Evolutionary conservation across 495 filamentous ascomycete species (phyloP).

Genomic region (Penicillium waksmanii): DNA sequence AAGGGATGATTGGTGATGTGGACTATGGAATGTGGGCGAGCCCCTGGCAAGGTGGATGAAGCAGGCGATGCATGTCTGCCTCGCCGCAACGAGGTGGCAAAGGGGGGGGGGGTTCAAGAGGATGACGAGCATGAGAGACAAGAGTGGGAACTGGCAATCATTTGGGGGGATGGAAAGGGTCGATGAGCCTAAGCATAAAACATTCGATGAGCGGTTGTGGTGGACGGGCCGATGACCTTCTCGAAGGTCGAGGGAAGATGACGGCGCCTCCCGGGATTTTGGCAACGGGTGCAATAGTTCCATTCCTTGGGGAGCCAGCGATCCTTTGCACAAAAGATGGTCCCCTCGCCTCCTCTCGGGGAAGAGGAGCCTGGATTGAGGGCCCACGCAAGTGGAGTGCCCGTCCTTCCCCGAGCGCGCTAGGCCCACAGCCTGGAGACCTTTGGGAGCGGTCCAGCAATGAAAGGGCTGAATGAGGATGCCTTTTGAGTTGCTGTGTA

Average conservation of each 20-base stretch:
- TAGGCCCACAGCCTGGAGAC: constrained; percentile 9
- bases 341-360: constrained; percentile 10
- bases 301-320: constrained; percentile 11
- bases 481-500: constrained; percentile 6
- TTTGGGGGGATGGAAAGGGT: not conserved
- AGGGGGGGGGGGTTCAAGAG: not conserved
- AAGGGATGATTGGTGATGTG: not conserved
- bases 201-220: not conserved
- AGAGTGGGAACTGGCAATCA: not conserved
- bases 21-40: not conserved
- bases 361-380: constrained; percentile 27
- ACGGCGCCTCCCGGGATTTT: constrained; percentile 25
- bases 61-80: constrained; percentile 2
- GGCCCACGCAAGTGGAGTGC: constrained; percentile 31
- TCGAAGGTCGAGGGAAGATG: constrained; percentile 28
- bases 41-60: constrained; percentile 7
- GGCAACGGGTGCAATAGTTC: constrained; percentile 29
- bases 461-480: constrained; percentile 6
- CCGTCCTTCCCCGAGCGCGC: constrained; percentile 30
- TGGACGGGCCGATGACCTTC: constrained; percentile 17
- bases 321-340: constrained; percentile 15
- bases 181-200: constrained; percentile 13
- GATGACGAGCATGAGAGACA: not conserved
- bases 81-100: not conserved
- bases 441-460: constrained; percentile 9